Percentiles rank a stretch among this genome's conserved stretches.
Conservation (phyloP, 108 stramenopile genomes). For the Seminavis robusta region DNA sequence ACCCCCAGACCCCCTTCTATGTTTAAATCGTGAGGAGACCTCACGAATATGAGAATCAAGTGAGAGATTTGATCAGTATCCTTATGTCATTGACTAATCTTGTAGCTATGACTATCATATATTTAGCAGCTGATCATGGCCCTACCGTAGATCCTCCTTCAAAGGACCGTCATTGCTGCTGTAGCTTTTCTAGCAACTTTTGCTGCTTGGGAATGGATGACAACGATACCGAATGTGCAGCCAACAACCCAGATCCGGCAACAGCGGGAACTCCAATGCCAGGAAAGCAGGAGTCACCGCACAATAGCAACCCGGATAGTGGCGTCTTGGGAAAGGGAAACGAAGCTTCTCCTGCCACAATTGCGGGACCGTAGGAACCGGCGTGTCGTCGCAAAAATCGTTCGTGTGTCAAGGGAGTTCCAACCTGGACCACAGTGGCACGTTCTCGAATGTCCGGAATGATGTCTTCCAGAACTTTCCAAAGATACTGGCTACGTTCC, state of each 20-base stretch:
- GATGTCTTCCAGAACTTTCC: constrained; percentile 79
- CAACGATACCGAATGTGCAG: constrained; percentile 68
- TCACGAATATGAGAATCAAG: too few species aligned
- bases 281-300: constrained; percentile 83
- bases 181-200: constrained; percentile 41
- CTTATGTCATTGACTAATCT: too few species aligned
- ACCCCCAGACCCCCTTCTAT: too few species aligned
- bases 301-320: constrained; percentile 47
- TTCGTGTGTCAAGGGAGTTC: constrained; percentile 81
- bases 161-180: too few species aligned
- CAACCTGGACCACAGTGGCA: constrained; percentile 45
- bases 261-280: constrained; percentile 92
- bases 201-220: constrained; percentile 53
- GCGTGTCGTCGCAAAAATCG: constrained; percentile 75
- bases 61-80: too few species aligned
- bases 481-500: constrained; percentile 75
- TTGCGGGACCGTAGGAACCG: constrained; percentile 87
- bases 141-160: too few species aligned
- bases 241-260: constrained; percentile 83
- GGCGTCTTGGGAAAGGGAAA: constrained; percentile 76
- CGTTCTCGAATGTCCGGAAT: constrained; percentile 74
- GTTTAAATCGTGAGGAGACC: too few species aligned
- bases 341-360: constrained; percentile 67
- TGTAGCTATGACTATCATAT: too few species aligned
- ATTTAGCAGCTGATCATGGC: too few species aligned